Percentiles rank a stretch among this genome's conserved stretches.
Evolutionary conservation across 345 rosid genomes (phyloP).

Genomic region (Syzygium aromaticum): DNA sequence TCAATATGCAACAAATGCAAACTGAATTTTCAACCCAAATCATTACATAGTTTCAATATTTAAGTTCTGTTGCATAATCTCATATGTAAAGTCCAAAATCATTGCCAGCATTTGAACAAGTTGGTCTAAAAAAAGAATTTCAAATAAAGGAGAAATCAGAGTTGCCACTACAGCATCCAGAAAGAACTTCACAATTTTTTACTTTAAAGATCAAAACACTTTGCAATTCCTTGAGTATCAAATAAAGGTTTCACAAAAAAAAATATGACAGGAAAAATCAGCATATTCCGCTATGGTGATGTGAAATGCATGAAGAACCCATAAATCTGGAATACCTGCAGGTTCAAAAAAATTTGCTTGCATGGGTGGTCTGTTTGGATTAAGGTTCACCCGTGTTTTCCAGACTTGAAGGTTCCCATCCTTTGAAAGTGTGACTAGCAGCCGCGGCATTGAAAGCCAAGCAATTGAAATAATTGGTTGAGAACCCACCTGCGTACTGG

Average conservation of each 20-base stretch:
- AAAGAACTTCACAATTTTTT: not conserved
- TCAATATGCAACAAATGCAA: not conserved
- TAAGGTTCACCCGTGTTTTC: constrained; percentile 69
- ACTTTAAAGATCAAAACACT: not conserved
- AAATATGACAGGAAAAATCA: not conserved
- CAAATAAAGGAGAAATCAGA: not conserved
- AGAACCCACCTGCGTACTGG: constrained; percentile 85
- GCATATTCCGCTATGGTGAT: not conserved
- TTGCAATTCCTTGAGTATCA: not conserved
- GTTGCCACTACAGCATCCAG: not conserved
- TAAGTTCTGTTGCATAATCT: not conserved
- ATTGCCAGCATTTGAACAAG: not conserved
- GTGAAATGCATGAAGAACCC: not conserved
- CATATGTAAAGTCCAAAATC: not conserved
- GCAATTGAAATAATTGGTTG: constrained; percentile 88
- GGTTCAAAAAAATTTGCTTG: constrained; percentile 92
- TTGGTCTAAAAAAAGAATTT: not conserved
- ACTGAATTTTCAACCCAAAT: not conserved
- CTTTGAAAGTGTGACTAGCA: constrained; percentile 78
- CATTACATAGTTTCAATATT: not conserved
- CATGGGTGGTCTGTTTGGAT: constrained; percentile 88
- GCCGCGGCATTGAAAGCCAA: constrained; percentile 78
- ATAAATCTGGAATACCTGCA: constrained; percentile 43
- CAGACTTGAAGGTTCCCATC: constrained; percentile 95
- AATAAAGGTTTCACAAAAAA: not conserved